Base-by-base conservation (phyloP, 2,329 filamentous ascomycete species). In the Ophiostoma sp. region DNA sequence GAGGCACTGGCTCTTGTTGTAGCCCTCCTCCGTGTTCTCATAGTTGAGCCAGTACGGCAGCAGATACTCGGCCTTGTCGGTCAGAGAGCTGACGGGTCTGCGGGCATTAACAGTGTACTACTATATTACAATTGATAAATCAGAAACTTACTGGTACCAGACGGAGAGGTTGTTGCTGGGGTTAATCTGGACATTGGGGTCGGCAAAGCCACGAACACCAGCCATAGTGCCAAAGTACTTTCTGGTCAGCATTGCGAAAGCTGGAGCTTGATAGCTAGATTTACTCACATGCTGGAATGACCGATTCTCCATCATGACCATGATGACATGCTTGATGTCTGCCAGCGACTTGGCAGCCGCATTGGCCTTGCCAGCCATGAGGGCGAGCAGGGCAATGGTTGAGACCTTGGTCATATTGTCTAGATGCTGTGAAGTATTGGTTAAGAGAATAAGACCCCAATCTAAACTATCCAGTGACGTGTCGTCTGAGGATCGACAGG, bases 241-340 rank as follows among this genome's bases (percentile, higher is more conserved):
- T 23, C 8, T 23, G 2, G 64, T 69, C 31, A 60, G 66, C 66
- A 44, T 3, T 41, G 17, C 0, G 10, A 35, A 33, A 11, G 33
- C 23, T 41, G 39, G n/a, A 23, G 1, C 35, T n/a, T 5, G 4
- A 6, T 2, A 11, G 11, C 10, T 17, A 17, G 4, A 7, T 11
- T 17, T 7, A 70, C 77, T 69, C 64, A 77, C 77, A 41, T 78
- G 77, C 69, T 78, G 76, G 65, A 78, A 76, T 1, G 77, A 77
- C 17, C 77, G 73, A 67, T 78, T 78, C 71, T 78, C 83, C 74
- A 86, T 83, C 84, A 86, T 86, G 74, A 86, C 84, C 48, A 86
- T 80, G n/a, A 86, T 80, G 48, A 86, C 84, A 80, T 86, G 84
- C 69, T 86, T 81, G 71, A 86, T 82, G 70, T 86, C 83, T 35